Percentiles rank a stretch among this genome's conserved stretches.
Evolutionary conservation across 2,329 filamentous ascomycete genomes (phyloP).

Genomic region (Grosmannia penicillata): DNA sequence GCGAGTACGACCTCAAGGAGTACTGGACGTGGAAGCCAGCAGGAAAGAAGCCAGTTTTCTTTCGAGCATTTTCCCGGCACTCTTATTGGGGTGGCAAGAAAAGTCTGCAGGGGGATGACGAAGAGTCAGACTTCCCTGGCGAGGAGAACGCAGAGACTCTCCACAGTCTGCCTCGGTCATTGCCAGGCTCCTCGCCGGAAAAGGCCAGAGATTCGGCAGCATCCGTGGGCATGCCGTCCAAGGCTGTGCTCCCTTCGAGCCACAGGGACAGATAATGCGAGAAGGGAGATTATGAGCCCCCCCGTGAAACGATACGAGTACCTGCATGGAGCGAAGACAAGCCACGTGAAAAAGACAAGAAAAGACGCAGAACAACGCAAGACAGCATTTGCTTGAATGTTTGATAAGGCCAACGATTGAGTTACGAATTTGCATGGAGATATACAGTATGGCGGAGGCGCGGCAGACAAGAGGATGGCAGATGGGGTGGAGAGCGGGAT

Average conservation of each 20-base stretch:
- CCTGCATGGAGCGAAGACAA: no score
- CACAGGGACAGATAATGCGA: no score
- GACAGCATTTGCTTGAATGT: no score
- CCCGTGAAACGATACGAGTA: no score
- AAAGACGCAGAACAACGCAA: no score
- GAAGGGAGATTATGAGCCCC: no score
- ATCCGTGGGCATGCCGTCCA: slow-evolving; percentile 2
- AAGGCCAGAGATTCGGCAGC: neutral
- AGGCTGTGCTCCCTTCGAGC: neutral
- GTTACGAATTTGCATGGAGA: no score
- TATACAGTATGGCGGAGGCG: no score
- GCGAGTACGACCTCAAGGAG: slow-evolving; percentile 38
- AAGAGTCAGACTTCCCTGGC: slow-evolving; percentile 3
- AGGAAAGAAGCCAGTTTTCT: slow-evolving; percentile 31
- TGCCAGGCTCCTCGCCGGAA: neutral
- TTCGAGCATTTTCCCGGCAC: slow-evolving; percentile 19
- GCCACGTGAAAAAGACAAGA: no score
- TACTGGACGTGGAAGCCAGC: slow-evolving; percentile 39
- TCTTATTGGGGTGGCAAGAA: slow-evolving; percentile 13
- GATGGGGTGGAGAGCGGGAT: no score
- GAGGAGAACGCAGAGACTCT: slow-evolving; percentile 6
- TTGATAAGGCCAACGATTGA: no score
- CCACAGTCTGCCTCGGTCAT: slow-evolving; percentile 2
- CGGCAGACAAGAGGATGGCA: no score
- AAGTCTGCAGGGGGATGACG: slow-evolving; percentile 7